Base-by-base conservation (phyloP, 2,329 filamentous ascomycete genomes). In the Ramularia endophylla region DNA sequence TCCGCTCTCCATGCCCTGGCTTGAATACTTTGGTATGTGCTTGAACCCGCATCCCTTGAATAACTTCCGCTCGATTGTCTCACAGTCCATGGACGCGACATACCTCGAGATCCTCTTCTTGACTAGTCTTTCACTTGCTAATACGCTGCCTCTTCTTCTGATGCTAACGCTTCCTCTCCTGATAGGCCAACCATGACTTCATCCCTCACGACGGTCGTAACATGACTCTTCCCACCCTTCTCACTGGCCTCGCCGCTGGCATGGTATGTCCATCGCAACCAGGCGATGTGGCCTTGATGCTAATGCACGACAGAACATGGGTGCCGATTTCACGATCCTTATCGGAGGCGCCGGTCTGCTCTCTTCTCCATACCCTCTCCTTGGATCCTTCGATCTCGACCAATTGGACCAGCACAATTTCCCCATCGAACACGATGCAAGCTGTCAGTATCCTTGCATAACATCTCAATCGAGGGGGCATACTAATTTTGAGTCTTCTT, bases 381-480 rank as follows among this genome's bases (percentile, higher is more conserved):
- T 32, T 17, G 49, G 50, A 19, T 32, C 42, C 5, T 59, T 59
- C 47, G 48, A 55, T 30, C 44, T 59, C 16, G 45, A 55, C 42
- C 46, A 56, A 33, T 42, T 59, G 2, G 50, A 54, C 30, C 43
- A 53, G 28, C 56, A 65, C 47, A 59, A 63, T 45, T 59, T 59
- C 32, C 52, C 57, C 11, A 64, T 64, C 39, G 63, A 66, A 50
- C 62, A 66, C 48, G 62, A 65, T 40, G 60, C 54, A 6, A 25
- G 22, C 11, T 11, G 22, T 25, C 6, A 25, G 22, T 25, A 6
- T 25, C n/a, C n/a, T n/a, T n/a, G n/a, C n/a, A n/a, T n/a, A n/a
- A n/a, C n/a, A n/a, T n/a, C n/a, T n/a, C n/a, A n/a, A n/a, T n/a
- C n/a, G n/a, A n/a, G n/a, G n/a, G n/a, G 22, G 22, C 22, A 6